Evolutionary conservation across 2,329 filamentous ascomycete species (phyloP), one percentile per base, ranked within the genome.

Genomic region (Mariannaea elegans): DNA sequence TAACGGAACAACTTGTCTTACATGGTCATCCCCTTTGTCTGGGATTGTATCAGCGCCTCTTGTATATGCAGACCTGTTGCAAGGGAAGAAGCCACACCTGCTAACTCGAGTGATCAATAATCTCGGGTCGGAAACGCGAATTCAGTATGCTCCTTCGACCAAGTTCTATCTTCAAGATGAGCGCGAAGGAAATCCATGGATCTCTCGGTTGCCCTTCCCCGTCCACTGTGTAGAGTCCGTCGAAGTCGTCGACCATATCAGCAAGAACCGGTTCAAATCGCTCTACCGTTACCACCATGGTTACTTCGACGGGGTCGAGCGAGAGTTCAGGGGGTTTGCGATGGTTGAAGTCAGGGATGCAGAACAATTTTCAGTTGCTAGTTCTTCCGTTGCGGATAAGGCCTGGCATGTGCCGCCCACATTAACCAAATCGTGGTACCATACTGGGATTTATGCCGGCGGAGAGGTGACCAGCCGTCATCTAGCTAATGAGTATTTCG

Each of bases 321-420:
- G 66, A 1, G 67, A 75, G 44, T 75, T 75, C 52, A 49, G 66
- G 2, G 74, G 74, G 2, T 76, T 76, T 50, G 72, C 57, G 3
- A 67, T 68, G 59, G 72, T 73, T 1, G 73, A 76, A 36, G 34
- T 51, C 7, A 67, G 62, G 65, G 68, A 72, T 23, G 58, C 62
- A 2, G 65, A 71, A 44, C 21, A 31, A 4, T 54, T 49, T 36
- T 7, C 23, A 19, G 34, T 23, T 8, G 4, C 18, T 14, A 7
- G 7, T 7, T 12, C 27, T 7, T 7, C 27, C 7, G 12, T 7
- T 12, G 27, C 27, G 12, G 27, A 7, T 7, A 31, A 7, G 27
- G 27, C 27, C 27, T 31, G 27, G 27, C 7, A 31, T 31, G 27
- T 31, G 7, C 44, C 56, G 16, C 49, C 56, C 2, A 27, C 39